Percentiles rank a stretch among this genome's conserved stretches.
These are phyloP conservation scores for Erodium texanum DNA, from an alignment of 441 rosid species.

Conservation along the genomic window DNA sequence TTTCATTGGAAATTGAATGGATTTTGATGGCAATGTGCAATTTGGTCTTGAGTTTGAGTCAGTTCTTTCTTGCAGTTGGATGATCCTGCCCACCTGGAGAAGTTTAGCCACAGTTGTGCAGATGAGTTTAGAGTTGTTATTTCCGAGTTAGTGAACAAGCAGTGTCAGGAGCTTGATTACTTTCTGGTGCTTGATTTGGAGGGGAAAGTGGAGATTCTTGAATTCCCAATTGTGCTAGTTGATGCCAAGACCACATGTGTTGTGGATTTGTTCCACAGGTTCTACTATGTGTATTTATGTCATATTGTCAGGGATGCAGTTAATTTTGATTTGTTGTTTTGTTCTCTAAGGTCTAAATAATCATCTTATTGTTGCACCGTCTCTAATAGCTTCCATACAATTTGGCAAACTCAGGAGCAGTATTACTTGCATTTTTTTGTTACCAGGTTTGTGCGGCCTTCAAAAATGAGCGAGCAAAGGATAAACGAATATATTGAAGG, in stretches of 20 bases:
- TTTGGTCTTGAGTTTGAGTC: conserved; percentile 13
- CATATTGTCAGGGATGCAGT: neutral
- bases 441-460: conserved; percentile 76
- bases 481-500: conserved; percentile 62
- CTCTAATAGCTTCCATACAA: neutral
- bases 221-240: conserved; percentile 68
- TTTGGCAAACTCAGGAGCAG: neutral
- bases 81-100: conserved; percentile 59
- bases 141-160: conserved; percentile 29
- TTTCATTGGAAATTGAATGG: neutral
- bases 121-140: conserved; percentile 47
- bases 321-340: conserved; percentile 8
- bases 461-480: conserved; percentile 64
- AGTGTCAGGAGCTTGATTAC: conserved; percentile 54
- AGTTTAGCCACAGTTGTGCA: conserved; percentile 59
- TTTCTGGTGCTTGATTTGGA: conserved; percentile 86
- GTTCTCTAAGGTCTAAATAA: neutral
- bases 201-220: conserved; percentile 87
- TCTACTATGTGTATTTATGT: conserved; percentile 11
- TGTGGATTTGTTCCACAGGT: conserved; percentile 88
- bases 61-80: conserved; percentile 43
- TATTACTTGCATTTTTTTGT: neutral
- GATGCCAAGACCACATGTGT: conserved; percentile 56
- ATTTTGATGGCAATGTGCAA: neutral
- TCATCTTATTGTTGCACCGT: neutral